Evolutionary conservation across 2,329 filamentous ascomycete species (phyloP).

Genomic region (Basipetospora chlamydospora): DNA sequence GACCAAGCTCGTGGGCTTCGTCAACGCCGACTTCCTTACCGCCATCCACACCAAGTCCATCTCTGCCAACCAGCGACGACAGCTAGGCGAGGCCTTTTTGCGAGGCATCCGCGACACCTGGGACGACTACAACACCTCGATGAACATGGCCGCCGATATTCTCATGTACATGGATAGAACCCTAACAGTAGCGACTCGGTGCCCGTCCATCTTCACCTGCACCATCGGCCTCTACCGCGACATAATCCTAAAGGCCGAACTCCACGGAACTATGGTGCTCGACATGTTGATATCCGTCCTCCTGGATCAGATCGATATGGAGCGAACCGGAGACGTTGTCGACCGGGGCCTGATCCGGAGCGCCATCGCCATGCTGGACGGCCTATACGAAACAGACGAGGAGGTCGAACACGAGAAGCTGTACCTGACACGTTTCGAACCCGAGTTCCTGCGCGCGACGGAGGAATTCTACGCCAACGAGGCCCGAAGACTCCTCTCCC

Average conservation of each 20-base stretch:
- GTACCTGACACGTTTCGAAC: slow-evolving; percentile 74
- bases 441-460: slow-evolving; percentile 58
- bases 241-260: slow-evolving; percentile 54
- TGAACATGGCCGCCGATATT: slow-evolving; percentile 94
- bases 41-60: slow-evolving; percentile 45
- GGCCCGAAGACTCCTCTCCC: slow-evolving; percentile 57
- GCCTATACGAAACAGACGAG: slow-evolving; percentile 66
- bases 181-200: slow-evolving; percentile 54
- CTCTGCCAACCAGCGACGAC: slow-evolving; percentile 63
- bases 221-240: slow-evolving; percentile 84
- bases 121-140: slow-evolving; percentile 80
- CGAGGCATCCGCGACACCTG: slow-evolving; percentile 62
- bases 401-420: slow-evolving; percentile 69
- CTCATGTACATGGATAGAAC: slow-evolving; percentile 95
- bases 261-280: slow-evolving; percentile 43
- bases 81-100: slow-evolving; percentile 72
- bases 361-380: slow-evolving; percentile 79
- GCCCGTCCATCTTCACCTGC: slow-evolving; percentile 67
- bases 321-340: slow-evolving; percentile 78
- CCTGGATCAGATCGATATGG: slow-evolving; percentile 83
- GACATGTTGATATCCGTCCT: slow-evolving; percentile 69
- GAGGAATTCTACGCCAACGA: slow-evolving; percentile 61
- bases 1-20: slow-evolving; percentile 52
- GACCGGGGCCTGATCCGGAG: slow-evolving; percentile 70
- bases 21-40: slow-evolving; percentile 51